These are phyloP conservation scores for Scytalidium sp. DNA, from an alignment of 2,329 filamentous ascomycete species.

Conservation along the genomic window DNA sequence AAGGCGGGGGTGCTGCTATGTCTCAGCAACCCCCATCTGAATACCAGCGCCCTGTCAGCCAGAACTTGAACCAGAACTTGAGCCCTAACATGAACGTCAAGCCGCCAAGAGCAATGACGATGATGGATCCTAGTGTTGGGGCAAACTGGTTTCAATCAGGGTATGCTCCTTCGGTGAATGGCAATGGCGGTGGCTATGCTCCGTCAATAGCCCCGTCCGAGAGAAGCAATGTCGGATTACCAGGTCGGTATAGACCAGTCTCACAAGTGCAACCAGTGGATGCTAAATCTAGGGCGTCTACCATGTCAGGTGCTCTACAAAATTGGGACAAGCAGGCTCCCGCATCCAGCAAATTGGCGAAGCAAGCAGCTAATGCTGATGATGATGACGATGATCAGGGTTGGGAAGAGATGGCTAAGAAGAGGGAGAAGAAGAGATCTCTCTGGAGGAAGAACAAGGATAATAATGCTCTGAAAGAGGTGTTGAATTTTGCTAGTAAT, in stretches of 20 bases:
- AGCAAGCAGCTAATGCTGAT: slow-evolving; percentile 37
- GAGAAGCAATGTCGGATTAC: slow-evolving; percentile 88
- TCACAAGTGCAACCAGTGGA: slow-evolving; percentile 52
- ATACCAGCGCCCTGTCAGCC: slow-evolving; percentile 18
- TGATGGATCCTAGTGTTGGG: slow-evolving; percentile 66
- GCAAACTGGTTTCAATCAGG: slow-evolving; percentile 52
- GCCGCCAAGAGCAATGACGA: slow-evolving; percentile 68
- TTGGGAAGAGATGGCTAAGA: slow-evolving; percentile 69
- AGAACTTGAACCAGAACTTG: too few species aligned
- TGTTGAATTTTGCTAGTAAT: slow-evolving; percentile 18
- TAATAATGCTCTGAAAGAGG: slow-evolving; percentile 25
- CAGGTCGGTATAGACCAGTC: slow-evolving; percentile 87
- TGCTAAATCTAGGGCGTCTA: slow-evolving; percentile 28
- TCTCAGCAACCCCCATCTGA: slow-evolving; percentile 18
- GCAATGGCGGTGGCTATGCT: slow-evolving; percentile 62
- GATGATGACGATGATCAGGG: slow-evolving; percentile 66
- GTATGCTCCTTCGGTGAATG: slow-evolving; percentile 47
- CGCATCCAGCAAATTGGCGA: slow-evolving; percentile 36
- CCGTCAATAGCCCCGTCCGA: slow-evolving; percentile 94
- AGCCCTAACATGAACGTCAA: slow-evolving; percentile 16
- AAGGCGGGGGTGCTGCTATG: slow-evolving; percentile 16
- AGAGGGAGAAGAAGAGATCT: slow-evolving; percentile 66
- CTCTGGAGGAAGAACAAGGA: slow-evolving; percentile 61
- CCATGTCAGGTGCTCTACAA: slow-evolving; percentile 25
- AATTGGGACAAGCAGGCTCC: slow-evolving; percentile 34